Evolutionary conservation across 2,329 filamentous ascomycete species (phyloP), one percentile per base, ranked within the genome.

Genomic region (Paecilomyces variotii): DNA sequence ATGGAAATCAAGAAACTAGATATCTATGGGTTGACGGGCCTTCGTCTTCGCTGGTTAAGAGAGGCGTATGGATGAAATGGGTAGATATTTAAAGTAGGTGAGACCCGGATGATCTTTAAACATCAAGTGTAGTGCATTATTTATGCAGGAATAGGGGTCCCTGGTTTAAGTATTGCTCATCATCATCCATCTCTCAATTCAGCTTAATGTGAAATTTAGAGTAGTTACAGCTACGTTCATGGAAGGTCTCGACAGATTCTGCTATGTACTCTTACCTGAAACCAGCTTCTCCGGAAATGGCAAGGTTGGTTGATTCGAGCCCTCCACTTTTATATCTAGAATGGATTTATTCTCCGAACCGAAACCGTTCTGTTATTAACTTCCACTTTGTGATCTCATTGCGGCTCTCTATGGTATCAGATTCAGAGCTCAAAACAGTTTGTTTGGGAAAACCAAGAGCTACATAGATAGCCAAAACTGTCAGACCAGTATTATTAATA

Each of bases 1-100:
- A 26, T 3, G 12, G 11, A 52, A 24, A 12, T n/a, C 25, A n/a
- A 26, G 27, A 52, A 28, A 27, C 54, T 34, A n/a, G n/a, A n/a
- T n/a, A 19, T 19, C 19, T 19, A 35, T 59, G 57, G 57, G 57
- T 54, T 5, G 54, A 59, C 32, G 57, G 53, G 12, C 57, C 57
- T 24, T 56, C 39, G 27, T 45, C 49, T 11, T 53, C 19, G 19
- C 19, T 59, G 25, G 35, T 59, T 25, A 50, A 56, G 54, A 59
- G 54, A 25, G 10, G 56, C 35, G 49, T 50, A 52, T 49, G 55
- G 49, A 30, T 25, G 55, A 32, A 49, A 30, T 53, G 35, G 11
- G 57, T 59, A 56, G 4, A n/a, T 32, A 24, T 30, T 19, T 19
- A 19, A 19, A 19, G 19, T 19, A 19, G 19, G 19, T 19, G 19